These are phyloP conservation scores for Trypanosoma boissoni DNA, from an alignment of 208 protist genomes.

Conservation along the genomic window DNA sequence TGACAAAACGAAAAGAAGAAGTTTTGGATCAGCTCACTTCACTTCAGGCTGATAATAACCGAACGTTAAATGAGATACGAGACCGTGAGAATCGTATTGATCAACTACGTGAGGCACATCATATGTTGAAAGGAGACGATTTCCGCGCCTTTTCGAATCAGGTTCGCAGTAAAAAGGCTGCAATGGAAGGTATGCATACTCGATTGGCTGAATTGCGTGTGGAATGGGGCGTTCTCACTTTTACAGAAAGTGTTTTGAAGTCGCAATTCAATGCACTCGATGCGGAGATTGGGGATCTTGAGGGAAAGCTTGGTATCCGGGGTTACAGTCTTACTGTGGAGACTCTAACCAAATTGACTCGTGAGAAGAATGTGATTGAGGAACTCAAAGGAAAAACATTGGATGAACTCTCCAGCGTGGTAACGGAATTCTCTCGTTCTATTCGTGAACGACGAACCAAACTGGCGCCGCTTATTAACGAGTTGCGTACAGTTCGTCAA, in stretches of 20 bases:
- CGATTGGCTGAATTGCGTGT: conserved; percentile 79
- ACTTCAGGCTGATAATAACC: conserved; percentile 79
- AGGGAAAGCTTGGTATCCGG: conserved; percentile 83
- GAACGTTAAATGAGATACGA: conserved; percentile 59
- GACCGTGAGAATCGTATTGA: conserved; percentile 73
- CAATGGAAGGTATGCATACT: conserved; percentile 75
- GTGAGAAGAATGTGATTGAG: conserved; percentile 84
- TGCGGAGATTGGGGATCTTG: conserved; percentile 67
- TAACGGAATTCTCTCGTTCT: conserved; percentile 82
- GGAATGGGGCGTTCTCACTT: conserved; percentile 84
- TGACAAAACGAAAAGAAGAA: conserved; percentile 65
- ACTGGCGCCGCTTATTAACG: conserved; percentile 86
- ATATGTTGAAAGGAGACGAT: conserved; percentile 85
- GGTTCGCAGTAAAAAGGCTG: conserved; percentile 81
- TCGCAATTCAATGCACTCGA: conserved; percentile 68
- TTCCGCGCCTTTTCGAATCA: conserved; percentile 82
- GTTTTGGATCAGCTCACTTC: conserved; percentile 60
- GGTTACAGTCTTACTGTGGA: conserved; percentile 85
- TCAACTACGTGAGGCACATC: conserved; percentile 71
- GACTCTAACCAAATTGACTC: conserved; percentile 71
- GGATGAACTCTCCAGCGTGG: conserved; percentile 85
- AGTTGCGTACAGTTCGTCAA: conserved; percentile 81
- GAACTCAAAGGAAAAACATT: conserved; percentile 88
- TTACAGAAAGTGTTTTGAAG: conserved; percentile 78
- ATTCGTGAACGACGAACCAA: conserved; percentile 83